Percentiles rank a stretch among this genome's conserved stretches.
phyloP scores from a whole-genome alignment of 805 yeast genomes.

The Pichia membranifaciens region DNA sequence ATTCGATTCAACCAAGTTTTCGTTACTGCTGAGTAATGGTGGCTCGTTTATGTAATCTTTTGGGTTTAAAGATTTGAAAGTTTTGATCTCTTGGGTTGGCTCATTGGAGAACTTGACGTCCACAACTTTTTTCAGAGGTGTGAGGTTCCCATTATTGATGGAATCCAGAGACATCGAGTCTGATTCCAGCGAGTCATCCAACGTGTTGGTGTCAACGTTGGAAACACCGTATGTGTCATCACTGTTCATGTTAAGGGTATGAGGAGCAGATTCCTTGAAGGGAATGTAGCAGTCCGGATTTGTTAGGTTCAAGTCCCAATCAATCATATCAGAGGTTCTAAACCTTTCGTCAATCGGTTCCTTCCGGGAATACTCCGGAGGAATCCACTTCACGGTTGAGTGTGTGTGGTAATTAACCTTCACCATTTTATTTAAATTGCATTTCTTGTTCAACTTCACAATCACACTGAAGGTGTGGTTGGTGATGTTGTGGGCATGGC shows the following conservation, averaged over 20 bases:
- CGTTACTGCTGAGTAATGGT: conserved; percentile 7
- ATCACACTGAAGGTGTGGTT: conserved; percentile 50
- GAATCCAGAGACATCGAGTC: conserved; percentile 5
- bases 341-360: conserved; percentile 40
- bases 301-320: conserved; percentile 40
- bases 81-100: conserved; percentile 25
- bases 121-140: conserved; percentile 1
- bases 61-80: conserved; percentile 21
- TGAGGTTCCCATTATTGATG: background rate
- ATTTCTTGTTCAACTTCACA: conserved; percentile 38
- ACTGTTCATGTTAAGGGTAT: background rate
- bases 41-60: conserved; percentile 22
- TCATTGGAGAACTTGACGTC: conserved; percentile 19
- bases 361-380: conserved; percentile 37
- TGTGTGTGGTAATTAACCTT: conserved; percentile 38
- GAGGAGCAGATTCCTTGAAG: conserved; percentile 15
- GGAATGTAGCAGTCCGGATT: conserved; percentile 34
- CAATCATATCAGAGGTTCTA: conserved; percentile 34
- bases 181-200: conserved; percentile 9
- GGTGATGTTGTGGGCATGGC: conserved; percentile 21
- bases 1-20: conserved; percentile 11
- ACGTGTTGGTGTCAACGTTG: conserved; percentile 11
- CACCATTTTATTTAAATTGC: conserved; percentile 32
- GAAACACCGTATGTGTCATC: conserved; percentile 14
- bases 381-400: conserved; percentile 43